phyloP scores from a whole-genome alignment of 495 filamentous ascomycete species.

The Penicillium cosmopolitanum region DNA sequence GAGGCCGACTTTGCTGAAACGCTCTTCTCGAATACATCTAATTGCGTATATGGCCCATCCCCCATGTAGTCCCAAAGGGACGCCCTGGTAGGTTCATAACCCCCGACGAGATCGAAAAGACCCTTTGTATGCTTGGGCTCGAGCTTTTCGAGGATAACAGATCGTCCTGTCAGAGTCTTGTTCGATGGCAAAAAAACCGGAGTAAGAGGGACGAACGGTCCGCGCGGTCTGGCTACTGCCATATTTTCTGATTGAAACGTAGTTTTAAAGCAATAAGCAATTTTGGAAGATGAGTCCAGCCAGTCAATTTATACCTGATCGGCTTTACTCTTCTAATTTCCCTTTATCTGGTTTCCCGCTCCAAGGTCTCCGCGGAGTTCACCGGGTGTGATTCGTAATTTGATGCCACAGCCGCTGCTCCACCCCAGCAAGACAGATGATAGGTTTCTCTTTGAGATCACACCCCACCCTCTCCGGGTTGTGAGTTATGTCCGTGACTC shows the following conservation, averaged over 20 bases:
- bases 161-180: conserved; percentile 31
- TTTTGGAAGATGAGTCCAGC: too few relatives aligned
- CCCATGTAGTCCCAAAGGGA: conserved; percentile 54
- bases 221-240: conserved; percentile 20
- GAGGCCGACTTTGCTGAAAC: conserved; percentile 32
- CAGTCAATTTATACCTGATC: too few relatives aligned
- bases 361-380: too few relatives aligned
- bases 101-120: conserved; percentile 45
- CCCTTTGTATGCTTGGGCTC: conserved; percentile 36
- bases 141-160: conserved; percentile 44
- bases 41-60: conserved; percentile 41
- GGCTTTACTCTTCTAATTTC: too few relatives aligned
- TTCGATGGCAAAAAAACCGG: conserved; percentile 26
- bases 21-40: conserved; percentile 33
- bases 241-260: background rate
- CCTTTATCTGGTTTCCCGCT: too few relatives aligned
- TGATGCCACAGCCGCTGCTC: too few relatives aligned
- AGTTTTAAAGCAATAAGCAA: too few relatives aligned
- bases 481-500: too few relatives aligned
- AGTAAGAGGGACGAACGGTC: conserved; percentile 22
- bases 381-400: too few relatives aligned
- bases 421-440: too few relatives aligned
- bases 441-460: too few relatives aligned
- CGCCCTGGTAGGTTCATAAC: conserved; percentile 26
- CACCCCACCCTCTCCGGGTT: too few relatives aligned